Evolutionary conservation across 192 early-diverging fungal genomes (phyloP), one percentile per base, ranked within the genome.

Genomic region (Tieghemiomyces parasiticus): DNA sequence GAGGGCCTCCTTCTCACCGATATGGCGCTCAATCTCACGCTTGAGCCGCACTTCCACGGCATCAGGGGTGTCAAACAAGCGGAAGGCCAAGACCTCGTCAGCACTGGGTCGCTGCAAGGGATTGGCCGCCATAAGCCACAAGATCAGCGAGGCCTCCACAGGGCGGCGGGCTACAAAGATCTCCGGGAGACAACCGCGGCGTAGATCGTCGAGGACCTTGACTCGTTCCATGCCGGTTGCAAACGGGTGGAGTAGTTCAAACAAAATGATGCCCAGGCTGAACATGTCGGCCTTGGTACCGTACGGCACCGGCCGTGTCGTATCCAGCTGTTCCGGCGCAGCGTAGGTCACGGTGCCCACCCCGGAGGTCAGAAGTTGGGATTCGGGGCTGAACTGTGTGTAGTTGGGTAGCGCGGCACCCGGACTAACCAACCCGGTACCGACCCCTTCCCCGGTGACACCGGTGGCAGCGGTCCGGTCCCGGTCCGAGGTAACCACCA

Each of bases 231-330:
- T 90, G 10, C 82, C 85, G 2, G 89, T 89, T 1, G 72, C 56
- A 38, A 90, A 69, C 4, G 71, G 74, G 64, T 88, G 88, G 35
- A 79, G 78, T 76, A 92, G 85, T 60, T 85, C 83, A 63, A 89
- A 82, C 55, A 87, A 86, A 46, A 88, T 85, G 34, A 89, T 75
- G 30, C 84, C 85, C 34, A 89, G 65, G n/a, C 83, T 88, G 74
- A 80, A 89, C 72, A 92, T 85, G 51, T 92, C 89, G 0, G 86
- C 86, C 60, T 89, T 90, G 30, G 81, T 74, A 58, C 83, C 90
- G 65, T 92, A 92, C 33, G 68, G 75, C 65, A 65, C 67, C 20
- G 70, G 70, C 26, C 68, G 54, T 1, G 67, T 52, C 0, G 67
- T 53, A 29, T 68, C 68, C 28, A 67, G 25, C 1, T 72, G 70